phyloP scores from a whole-genome alignment of 768 basidiomycete species.

The Boletus tylopilopsis region DNA sequence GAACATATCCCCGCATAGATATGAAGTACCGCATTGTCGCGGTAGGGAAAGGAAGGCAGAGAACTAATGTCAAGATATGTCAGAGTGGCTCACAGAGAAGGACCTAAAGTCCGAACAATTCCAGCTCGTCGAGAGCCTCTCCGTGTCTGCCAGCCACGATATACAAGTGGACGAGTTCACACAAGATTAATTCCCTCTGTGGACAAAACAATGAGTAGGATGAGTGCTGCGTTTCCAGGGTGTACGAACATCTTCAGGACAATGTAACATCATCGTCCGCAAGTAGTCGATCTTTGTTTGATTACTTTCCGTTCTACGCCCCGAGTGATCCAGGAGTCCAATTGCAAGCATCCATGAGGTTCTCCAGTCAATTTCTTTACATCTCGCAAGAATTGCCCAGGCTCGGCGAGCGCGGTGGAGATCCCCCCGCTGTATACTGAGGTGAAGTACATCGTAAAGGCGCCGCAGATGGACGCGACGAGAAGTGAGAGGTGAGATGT shows the following conservation, averaged over 20 bases:
- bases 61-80: conserved; percentile 46
- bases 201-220: conserved; percentile 11
- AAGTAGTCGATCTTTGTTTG: conserved; percentile 54
- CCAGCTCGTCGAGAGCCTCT: conserved; percentile 80
- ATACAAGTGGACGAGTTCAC: conserved; percentile 69
- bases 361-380: conserved; percentile 76
- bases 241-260: conserved; percentile 56
- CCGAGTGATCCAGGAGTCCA: conserved; percentile 43
- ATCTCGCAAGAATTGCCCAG: conserved; percentile 72
- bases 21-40: conserved; percentile 76
- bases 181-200: conserved; percentile 72
- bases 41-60: conserved; percentile 84
- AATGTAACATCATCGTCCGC: conserved; percentile 66
- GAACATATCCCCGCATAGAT: conserved; percentile 77
- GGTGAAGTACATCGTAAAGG: conserved; percentile 68
- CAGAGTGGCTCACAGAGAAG: background rate
- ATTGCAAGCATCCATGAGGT: conserved; percentile 68
- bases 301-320: conserved; percentile 25
- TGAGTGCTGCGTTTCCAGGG: background rate
- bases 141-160: conserved; percentile 54
- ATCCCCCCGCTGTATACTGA: conserved; percentile 67
- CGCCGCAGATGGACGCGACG: conserved; percentile 73
- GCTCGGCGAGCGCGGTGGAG: conserved; percentile 58
- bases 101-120: conserved; percentile 53
- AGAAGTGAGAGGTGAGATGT: conserved; percentile 46